Evolutionary conservation across 352 stramenopile species (phyloP).

Genomic region (Pelagophyceae sp.): DNA sequence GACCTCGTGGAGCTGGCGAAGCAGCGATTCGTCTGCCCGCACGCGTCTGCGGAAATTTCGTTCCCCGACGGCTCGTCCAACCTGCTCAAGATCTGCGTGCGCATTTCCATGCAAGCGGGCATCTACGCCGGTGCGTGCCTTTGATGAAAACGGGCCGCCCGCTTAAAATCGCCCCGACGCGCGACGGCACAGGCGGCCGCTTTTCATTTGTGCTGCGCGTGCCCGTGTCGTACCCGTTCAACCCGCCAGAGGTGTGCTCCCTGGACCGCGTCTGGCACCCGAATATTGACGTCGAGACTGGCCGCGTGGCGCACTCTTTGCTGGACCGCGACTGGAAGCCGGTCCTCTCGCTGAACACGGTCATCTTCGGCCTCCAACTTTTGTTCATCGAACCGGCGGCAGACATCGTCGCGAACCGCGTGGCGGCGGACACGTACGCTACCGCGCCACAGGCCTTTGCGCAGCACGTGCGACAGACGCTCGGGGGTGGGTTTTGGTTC

Average conservation of each 20-base stretch:
- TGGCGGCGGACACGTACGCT: constrained; percentile 7
- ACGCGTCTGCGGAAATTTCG: background rate
- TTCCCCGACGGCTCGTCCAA: background rate
- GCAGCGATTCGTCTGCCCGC: background rate
- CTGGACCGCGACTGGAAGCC: constrained; percentile 41
- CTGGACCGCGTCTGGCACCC: constrained; percentile 34
- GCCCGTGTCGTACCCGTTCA: constrained; percentile 23
- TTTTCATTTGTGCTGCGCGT: constrained; percentile 20
- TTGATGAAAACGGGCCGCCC: background rate
- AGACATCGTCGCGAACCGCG: constrained; percentile 32
- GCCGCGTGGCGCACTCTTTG: constrained; percentile 37
- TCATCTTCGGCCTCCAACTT: constrained; percentile 36
- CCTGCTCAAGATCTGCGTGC: background rate
- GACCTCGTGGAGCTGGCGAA: background rate
- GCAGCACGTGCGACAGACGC: background rate
- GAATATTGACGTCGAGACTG: constrained; percentile 37
- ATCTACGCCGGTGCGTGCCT: constrained; percentile 5
- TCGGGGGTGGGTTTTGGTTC: background rate
- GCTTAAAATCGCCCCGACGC: background rate
- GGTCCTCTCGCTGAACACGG: constrained; percentile 35
- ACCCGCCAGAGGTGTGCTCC: constrained; percentile 13
- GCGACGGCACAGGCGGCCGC: background rate
- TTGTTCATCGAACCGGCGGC: constrained; percentile 35
- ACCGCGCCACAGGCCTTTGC: background rate
- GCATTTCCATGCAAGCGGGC: background rate